A percentile compares a stretch with the other conserved stretches of the same genome.
phyloP scores from a whole-genome alignment of 2,329 filamentous ascomycete species.

The Nothophoma quercina region DNA sequence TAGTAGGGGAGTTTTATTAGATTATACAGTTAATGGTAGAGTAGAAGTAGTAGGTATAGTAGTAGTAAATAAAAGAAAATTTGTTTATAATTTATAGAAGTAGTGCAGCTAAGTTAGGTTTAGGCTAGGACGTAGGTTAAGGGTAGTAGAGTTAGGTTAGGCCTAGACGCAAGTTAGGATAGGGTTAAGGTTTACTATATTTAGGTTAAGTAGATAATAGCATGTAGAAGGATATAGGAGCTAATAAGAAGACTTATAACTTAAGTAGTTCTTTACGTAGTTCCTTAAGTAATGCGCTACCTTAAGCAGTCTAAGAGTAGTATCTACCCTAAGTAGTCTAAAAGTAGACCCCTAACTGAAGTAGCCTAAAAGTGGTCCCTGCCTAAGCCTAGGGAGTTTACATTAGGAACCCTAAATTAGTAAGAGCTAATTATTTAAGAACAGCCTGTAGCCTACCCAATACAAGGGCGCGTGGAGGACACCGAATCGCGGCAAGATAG shows the following conservation, averaged over 20 bases:
- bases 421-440: slow-evolving; percentile 4
- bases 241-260: neutral
- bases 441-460: neutral
- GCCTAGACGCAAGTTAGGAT: neutral
- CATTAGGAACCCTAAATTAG: neutral
- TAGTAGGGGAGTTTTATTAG: slow-evolving; percentile 19
- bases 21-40: slow-evolving; percentile 10
- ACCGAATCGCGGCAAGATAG: too few species aligned
- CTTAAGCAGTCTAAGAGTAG: neutral
- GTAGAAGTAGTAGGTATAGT: slow-evolving; percentile 2
- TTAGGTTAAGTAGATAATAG: neutral
- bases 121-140: slow-evolving; percentile 1
- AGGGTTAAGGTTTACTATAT: neutral
- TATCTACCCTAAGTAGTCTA: neutral
- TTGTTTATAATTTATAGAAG: slow-evolving; percentile 2
- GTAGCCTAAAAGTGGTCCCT: neutral
- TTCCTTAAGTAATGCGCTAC: neutral
- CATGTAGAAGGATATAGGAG: neutral
- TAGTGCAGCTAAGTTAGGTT: neutral
- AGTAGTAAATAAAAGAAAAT: slow-evolving; percentile 10
- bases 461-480: too few species aligned
- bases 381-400: neutral
- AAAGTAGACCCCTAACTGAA: neutral
- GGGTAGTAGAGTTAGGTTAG: neutral
- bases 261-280: neutral